These are phyloP conservation scores for Cladosporium colombiae DNA, from an alignment of 2,329 filamentous ascomycete species.

Conservation along the genomic window DNA sequence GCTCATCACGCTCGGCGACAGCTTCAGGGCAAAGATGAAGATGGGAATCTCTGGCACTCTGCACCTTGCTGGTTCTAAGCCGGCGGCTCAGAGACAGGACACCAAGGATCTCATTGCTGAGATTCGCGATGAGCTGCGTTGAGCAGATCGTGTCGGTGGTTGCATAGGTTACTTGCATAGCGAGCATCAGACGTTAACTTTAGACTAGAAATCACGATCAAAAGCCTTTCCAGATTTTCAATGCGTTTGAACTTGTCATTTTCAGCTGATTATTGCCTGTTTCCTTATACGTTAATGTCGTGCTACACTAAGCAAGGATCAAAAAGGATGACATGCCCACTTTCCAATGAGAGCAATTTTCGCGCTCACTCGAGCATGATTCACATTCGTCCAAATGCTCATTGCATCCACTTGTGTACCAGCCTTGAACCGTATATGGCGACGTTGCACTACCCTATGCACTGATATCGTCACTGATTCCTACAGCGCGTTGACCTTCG, in stretches of 20 bases:
- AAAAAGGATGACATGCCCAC: background rate
- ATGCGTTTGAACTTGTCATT: background rate
- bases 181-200: background rate
- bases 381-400: background rate
- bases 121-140: slow-evolving; percentile 53
- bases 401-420: background rate
- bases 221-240: background rate
- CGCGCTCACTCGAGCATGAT: background rate
- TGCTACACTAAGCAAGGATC: too few relatives aligned
- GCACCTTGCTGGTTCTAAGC: slow-evolving; percentile 50
- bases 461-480: background rate
- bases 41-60: slow-evolving; percentile 55
- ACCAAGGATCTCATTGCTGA: slow-evolving; percentile 62
- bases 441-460: background rate
- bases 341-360: background rate
- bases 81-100: slow-evolving; percentile 60
- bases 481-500: background rate
- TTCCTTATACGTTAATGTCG: background rate
- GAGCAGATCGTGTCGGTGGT: background rate
- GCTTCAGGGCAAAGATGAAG: slow-evolving; percentile 60
- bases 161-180: slow-evolving; percentile 2
- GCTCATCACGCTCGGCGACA: slow-evolving; percentile 62
- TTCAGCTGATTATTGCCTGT: background rate
- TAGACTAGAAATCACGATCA: background rate
- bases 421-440: background rate